Base-by-base conservation (phyloP, 2,329 filamentous ascomycete species). In the Trichoderma lentiforme region DNA sequence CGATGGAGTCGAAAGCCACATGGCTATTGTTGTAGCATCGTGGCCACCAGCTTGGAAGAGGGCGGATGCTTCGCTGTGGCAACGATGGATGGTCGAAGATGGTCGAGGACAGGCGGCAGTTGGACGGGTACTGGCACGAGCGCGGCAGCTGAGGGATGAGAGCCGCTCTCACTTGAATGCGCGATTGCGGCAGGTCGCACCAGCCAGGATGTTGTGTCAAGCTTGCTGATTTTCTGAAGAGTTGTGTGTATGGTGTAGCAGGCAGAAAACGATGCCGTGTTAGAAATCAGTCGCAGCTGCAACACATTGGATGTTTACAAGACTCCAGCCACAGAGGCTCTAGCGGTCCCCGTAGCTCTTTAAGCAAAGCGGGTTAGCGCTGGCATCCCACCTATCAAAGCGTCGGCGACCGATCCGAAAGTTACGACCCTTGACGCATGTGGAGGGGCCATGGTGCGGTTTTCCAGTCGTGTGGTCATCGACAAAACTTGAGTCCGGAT, bases 1-100 rank as follows among this genome's bases (percentile, higher is more conserved):
- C 79, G 86, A 84, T 73, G 83, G 78, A 75, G 83, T 84, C 78
- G 83, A 82, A 76, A 80, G 80, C 80, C 84, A 85, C 85, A 87
- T 87, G 76, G 73, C 75, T 80, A 80, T 72, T 72, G 78, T 73
- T 77, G 75, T 69, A 76, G 76, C 80, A 83, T 82, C 75, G 74
- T 81, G 77, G 36, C 75, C 65, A 73, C 61, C 21, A 73, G 70
- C 51, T 71, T n/a, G 34, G n/a, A 14, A 30, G 21, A 32, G 28
- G 43, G 14, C 43, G 47, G 15, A 15, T 61, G 21, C 7, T 53
- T 61, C 39, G 57, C 65, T 53, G 18, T 43, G n/a, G 64, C 64
- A 53, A 56, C 32, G 18, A 28, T 53, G 32, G 51, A n/a, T 18
- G 28, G 51, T 30, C 32, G 34, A 67, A 32, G 34, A 67, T 8